Evolutionary conservation across 768 basidiomycete genomes (phyloP).

Genomic region (Psilocybe tampanensis): DNA sequence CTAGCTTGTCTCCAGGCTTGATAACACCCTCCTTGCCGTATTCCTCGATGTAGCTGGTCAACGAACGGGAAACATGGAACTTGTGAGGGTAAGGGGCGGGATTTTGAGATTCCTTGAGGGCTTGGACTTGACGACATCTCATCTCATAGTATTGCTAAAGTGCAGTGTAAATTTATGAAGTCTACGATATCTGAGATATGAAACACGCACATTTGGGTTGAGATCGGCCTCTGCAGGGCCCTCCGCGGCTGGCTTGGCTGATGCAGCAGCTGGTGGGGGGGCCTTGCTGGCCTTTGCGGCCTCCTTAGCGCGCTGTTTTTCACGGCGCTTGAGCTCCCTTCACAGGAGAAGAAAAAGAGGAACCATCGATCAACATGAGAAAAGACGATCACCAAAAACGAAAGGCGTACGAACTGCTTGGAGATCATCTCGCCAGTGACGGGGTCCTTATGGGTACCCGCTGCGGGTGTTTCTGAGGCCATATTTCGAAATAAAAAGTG

Average conservation of each 20-base stretch:
- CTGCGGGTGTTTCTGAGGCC: constrained; percentile 45
- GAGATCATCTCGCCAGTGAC: constrained; percentile 97
- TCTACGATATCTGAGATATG: neutral
- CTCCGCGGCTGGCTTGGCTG: constrained; percentile 40
- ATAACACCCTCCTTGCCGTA: constrained; percentile 80
- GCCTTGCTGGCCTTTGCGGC: constrained; percentile 69
- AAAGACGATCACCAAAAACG: neutral
- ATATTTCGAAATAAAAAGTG: constrained; percentile 30
- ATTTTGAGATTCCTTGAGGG: constrained; percentile 78
- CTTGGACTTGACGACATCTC: constrained; percentile 85
- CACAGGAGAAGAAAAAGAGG: constrained; percentile 10
- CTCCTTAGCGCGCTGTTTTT: constrained; percentile 86
- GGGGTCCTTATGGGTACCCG: constrained; percentile 69
- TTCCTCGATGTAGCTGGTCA: constrained; percentile 70
- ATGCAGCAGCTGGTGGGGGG: constrained; percentile 37
- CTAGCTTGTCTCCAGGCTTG: constrained; percentile 63
- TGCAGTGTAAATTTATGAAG: neutral
- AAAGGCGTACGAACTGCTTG: constrained; percentile 70
- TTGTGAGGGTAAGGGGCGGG: constrained; percentile 99
- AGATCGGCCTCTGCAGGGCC: constrained; percentile 78
- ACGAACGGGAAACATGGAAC: constrained; percentile 84
- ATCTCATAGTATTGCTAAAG: constrained; percentile 96
- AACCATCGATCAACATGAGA: constrained; percentile 15
- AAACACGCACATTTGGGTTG: constrained; percentile 80
- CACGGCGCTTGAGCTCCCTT: constrained; percentile 93